phyloP scores from a whole-genome alignment of 768 basidiomycete genomes.

The Hericium coralloides region DNA sequence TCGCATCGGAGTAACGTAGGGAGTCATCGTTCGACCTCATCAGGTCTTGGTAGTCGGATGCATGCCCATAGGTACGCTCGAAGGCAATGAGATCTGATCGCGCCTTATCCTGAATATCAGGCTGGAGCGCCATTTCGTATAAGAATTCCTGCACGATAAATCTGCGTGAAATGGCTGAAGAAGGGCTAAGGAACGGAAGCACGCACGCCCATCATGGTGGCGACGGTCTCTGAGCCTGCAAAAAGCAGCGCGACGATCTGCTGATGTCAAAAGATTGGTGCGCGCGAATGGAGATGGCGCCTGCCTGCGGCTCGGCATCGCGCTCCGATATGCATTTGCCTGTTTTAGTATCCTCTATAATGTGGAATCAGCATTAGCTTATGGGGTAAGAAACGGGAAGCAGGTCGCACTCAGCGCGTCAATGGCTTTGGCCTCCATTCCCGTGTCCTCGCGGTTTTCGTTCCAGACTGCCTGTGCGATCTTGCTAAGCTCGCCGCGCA shows the following conservation, averaged over 20 bases:
- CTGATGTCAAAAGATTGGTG: background rate
- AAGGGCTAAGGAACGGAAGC: background rate
- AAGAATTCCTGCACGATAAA: background rate
- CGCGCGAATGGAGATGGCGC: background rate
- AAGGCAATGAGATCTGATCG: background rate
- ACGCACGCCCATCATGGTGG: slow-evolving; percentile 5
- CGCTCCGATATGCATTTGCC: background rate
- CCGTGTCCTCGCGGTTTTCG: background rate
- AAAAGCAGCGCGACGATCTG: slow-evolving; percentile 7
- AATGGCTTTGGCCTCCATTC: slow-evolving; percentile 8
- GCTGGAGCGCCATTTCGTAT: slow-evolving; percentile 1
- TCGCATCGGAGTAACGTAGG: slow-evolving; percentile 16
- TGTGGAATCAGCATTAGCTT: background rate
- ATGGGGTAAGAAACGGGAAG: background rate
- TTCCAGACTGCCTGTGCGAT: slow-evolving; percentile 8
- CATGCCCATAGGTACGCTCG: background rate
- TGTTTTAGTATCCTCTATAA: background rate
- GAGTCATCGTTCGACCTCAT: slow-evolving; percentile 2
- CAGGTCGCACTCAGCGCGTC: background rate
- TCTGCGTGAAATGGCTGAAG: background rate
- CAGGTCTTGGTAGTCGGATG: background rate
- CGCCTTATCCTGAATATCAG: background rate
- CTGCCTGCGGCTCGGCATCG: slow-evolving; percentile 7
- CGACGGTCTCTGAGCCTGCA: slow-evolving; percentile 7
- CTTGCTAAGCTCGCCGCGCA: slow-evolving; percentile 5